These are phyloP conservation scores for Sclerotinia sclerotiorum DNA, from an alignment of 2,329 filamentous ascomycete genomes.

Conservation along the genomic window DNA sequence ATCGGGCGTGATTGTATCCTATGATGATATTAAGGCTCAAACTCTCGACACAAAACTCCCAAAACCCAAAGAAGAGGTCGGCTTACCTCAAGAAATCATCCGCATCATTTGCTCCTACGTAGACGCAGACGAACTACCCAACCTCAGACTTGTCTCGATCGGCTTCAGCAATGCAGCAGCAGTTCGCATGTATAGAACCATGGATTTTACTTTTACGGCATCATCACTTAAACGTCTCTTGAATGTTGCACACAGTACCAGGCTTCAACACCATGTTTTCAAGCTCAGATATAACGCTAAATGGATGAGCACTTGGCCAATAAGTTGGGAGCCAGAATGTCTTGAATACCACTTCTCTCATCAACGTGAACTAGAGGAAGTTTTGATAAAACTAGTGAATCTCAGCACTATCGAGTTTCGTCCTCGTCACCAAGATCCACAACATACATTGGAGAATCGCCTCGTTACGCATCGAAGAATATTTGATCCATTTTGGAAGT, in stretches of 20 bases:
- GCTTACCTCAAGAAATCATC: slow-evolving; percentile 3
- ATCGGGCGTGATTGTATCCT: background rate
- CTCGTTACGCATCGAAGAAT: background rate
- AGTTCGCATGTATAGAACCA: background rate
- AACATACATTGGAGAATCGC: background rate
- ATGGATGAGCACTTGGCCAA: background rate
- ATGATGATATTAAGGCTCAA: background rate
- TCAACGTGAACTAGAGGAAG: background rate
- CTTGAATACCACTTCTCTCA: background rate
- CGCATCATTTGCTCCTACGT: background rate
- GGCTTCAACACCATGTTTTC: background rate
- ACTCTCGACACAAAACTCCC: background rate
- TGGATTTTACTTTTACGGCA: background rate
- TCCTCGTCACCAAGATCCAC: background rate
- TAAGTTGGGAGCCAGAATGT: background rate
- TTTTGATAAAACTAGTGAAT: background rate
- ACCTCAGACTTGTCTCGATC: background rate
- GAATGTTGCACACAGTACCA: background rate
- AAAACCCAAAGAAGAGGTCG: no score
- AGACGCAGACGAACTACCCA: background rate
- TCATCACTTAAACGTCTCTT: background rate
- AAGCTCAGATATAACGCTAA: background rate
- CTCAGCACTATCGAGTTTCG: background rate
- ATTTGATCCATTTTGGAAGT: background rate
- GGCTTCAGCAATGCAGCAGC: background rate